These are phyloP conservation scores for Euphrasia arctica DNA, from an alignment of 305 asterid genomes.

Conservation along the genomic window DNA sequence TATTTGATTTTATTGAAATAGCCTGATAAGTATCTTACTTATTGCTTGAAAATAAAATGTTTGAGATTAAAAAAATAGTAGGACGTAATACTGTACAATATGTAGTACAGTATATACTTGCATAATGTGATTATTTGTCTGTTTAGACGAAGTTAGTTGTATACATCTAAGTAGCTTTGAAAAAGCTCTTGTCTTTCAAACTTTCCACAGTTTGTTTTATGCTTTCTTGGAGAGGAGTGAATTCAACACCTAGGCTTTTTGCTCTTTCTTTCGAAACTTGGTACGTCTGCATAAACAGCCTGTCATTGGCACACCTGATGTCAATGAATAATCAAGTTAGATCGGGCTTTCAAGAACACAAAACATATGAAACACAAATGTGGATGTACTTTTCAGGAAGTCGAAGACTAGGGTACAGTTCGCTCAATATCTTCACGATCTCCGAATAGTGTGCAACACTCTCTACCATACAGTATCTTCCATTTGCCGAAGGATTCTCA, in stretches of 20 bases:
- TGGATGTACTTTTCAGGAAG: conserved; percentile 23
- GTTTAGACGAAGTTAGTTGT: too few relatives aligned
- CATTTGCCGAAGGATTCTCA: conserved; percentile 29
- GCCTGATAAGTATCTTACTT: too few relatives aligned
- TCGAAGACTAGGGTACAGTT: conserved; percentile 23
- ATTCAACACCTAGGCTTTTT: conserved; percentile 21
- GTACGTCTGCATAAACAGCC: conserved; percentile 26
- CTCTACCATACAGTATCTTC: conserved; percentile 31
- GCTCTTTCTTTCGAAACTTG: conserved; percentile 10
- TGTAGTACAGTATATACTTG: too few relatives aligned
- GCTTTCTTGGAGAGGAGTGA: conserved; percentile 32
- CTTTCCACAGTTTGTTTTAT: conserved; percentile 40
- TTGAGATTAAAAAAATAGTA: too few relatives aligned
- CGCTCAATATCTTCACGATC: background rate
- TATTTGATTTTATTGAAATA: too few relatives aligned
- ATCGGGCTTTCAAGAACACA: too few relatives aligned
- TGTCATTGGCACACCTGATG: conserved; percentile 36
- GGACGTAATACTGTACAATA: too few relatives aligned
- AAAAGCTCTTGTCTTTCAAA: conserved; percentile 39
- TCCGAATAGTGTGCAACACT: background rate
- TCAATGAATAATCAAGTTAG: background rate
- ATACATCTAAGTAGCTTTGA: conserved; percentile 9
- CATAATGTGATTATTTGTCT: too few relatives aligned
- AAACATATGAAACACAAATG: background rate
- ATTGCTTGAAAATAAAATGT: too few relatives aligned